A percentile compares a stretch with the other conserved stretches of the same genome.
Evolutionary conservation across 441 rosid genomes (phyloP).

Genomic region (Breynia disticha): DNA sequence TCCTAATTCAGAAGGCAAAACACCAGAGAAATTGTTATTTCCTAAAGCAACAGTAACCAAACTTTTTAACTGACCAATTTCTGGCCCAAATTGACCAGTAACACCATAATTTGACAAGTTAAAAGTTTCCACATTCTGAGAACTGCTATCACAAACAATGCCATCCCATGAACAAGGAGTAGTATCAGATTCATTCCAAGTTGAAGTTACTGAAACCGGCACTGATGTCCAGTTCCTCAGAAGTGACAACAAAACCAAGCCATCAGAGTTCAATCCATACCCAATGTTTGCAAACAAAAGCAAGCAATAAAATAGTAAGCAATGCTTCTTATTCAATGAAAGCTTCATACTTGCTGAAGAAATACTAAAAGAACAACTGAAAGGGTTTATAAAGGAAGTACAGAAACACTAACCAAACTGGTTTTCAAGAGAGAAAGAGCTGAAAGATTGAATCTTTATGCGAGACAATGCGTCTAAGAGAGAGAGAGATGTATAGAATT

Average conservation of each 20-base stretch:
- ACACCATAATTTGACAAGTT: slow-evolving; percentile 32
- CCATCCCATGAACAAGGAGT: slow-evolving; percentile 70
- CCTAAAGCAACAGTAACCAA: slow-evolving; percentile 40
- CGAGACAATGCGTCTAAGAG: no score
- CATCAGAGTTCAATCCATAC: slow-evolving; percentile 34
- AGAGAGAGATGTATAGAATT: no score
- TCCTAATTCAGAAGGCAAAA: slow-evolving; percentile 34
- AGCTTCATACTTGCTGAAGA: slow-evolving; percentile 5
- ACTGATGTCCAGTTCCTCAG: slow-evolving; percentile 29
- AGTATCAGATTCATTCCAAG: slow-evolving; percentile 49
- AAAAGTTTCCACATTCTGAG: slow-evolving; percentile 26
- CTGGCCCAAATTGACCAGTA: slow-evolving; percentile 54
- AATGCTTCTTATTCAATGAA: background rate
- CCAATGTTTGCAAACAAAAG: slow-evolving; percentile 3
- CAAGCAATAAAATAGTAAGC: slow-evolving; percentile 10
- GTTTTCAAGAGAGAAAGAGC: no score
- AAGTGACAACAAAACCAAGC: slow-evolving; percentile 40
- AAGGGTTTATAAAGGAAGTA: no score
- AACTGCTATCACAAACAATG: slow-evolving; percentile 29
- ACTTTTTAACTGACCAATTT: slow-evolving; percentile 34
- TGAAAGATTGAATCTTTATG: no score
- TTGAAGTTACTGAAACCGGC: slow-evolving; percentile 33
- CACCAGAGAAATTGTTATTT: slow-evolving; percentile 37
- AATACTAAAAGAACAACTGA: no score
- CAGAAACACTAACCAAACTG: no score